Evolutionary conservation across 306 rosid genomes (phyloP).

Genomic region (Prunus campanulata): DNA sequence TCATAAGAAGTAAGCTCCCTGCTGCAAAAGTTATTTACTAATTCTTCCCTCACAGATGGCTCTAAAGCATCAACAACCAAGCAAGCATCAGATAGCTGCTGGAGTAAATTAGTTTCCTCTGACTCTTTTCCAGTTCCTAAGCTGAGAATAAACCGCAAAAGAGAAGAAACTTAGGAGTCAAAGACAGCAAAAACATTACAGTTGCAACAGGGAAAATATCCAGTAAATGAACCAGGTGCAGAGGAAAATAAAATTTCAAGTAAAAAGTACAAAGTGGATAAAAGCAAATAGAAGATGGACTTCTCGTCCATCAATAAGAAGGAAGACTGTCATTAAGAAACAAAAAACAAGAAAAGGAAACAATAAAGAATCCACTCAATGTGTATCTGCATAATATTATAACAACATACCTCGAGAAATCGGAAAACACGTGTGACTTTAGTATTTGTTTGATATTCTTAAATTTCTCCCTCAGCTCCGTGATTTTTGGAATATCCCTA

Average conservation of each 20-base stretch:
- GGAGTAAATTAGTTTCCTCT: conserved; percentile 84
- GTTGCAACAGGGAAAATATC: neutral
- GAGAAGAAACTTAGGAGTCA: conserved; percentile 15
- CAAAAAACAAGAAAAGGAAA: neutral
- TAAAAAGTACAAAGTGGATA: neutral
- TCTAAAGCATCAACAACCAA: conserved; percentile 96
- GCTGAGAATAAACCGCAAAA: conserved; percentile 63
- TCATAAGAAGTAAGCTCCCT: conserved; percentile 96
- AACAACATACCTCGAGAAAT: conserved; percentile 77
- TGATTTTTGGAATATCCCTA: conserved; percentile 94
- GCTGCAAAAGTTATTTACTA: conserved; percentile 91
- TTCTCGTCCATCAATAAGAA: neutral
- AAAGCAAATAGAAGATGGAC: neutral
- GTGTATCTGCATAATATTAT: neutral
- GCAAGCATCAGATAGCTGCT: conserved; percentile 95
- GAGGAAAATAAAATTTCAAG: conserved; percentile 9
- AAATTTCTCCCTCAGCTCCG: conserved; percentile 96
- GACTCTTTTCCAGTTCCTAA: conserved; percentile 99
- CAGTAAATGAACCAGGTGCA: neutral
- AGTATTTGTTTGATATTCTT: conserved; percentile 96
- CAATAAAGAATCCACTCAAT: neutral
- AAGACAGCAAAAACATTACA: neutral
- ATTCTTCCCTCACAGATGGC: conserved; percentile 96
- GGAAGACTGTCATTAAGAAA: neutral
- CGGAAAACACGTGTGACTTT: conserved; percentile 96